A percentile compares a stretch with the other conserved stretches of the same genome.
phyloP scores from a whole-genome alignment of 1,139 yeast species.

The Suhomyces guaymorum region DNA sequence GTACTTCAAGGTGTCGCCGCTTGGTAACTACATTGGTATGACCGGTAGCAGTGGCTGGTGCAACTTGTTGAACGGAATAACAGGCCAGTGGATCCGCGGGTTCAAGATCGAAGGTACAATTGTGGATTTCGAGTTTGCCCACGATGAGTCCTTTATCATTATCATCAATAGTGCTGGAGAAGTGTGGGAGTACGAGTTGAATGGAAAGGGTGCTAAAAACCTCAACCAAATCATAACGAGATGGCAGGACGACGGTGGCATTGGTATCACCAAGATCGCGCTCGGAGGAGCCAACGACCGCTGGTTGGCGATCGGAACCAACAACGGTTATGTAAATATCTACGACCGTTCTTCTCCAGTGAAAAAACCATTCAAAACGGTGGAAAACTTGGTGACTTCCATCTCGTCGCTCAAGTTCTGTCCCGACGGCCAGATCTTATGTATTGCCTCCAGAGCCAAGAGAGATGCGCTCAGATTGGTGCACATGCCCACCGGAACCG shows the following conservation, averaged over 20 bases:
- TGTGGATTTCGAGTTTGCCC: conserved; percentile 74
- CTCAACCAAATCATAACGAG: conserved; percentile 49
- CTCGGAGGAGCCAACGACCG: conserved; percentile 78
- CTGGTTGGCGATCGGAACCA: conserved; percentile 88
- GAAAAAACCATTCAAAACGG: conserved; percentile 53
- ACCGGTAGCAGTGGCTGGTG: conserved; percentile 91
- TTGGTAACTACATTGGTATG: conserved; percentile 72
- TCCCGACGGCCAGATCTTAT: conserved; percentile 85
- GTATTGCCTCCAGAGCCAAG: conserved; percentile 82
- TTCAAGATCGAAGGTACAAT: conserved; percentile 85
- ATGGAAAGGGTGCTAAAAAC: conserved; percentile 10
- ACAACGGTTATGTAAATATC: conserved; percentile 85
- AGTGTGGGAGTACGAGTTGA: conserved; percentile 81
- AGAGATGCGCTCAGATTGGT: conserved; percentile 85
- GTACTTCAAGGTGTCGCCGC: conserved; percentile 68
- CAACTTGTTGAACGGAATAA: conserved; percentile 69
- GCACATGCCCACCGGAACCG: conserved; percentile 85
- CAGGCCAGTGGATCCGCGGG: conserved; percentile 85
- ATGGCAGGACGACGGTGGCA: conserved; percentile 89
- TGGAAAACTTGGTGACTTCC: conserved; percentile 82
- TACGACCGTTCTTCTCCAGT: conserved; percentile 58
- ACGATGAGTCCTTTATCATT: conserved; percentile 54
- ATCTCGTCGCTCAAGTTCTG: conserved; percentile 75
- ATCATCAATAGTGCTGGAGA: conserved; percentile 82
- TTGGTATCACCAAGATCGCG: conserved; percentile 76